Evolutionary conservation across 1,284 basidiomycete genomes (phyloP).

Genomic region (Acaromyces ingoldii): DNA sequence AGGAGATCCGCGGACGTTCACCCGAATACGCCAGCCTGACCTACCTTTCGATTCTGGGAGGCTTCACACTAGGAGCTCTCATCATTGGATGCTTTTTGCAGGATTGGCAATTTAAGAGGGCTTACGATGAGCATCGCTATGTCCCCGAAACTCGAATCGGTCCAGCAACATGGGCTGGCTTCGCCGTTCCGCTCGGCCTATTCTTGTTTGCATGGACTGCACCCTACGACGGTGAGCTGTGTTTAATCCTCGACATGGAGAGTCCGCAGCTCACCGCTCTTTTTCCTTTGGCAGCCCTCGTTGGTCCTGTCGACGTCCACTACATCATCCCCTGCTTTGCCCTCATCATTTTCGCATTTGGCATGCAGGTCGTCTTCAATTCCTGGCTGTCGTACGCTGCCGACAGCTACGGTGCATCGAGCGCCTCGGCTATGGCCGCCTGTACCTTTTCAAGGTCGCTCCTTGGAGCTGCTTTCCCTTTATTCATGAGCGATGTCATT

Average conservation of each 20-base stretch:
- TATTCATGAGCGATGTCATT: slow-evolving; percentile 19
- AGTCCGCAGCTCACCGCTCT: too few species aligned
- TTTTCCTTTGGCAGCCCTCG: too few species aligned
- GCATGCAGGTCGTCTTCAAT: slow-evolving; percentile 19
- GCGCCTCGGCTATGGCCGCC: slow-evolving; percentile 15
- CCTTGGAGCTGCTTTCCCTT: slow-evolving; percentile 22
- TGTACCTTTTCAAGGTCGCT: slow-evolving; percentile 14
- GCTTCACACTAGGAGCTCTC: slow-evolving; percentile 6
- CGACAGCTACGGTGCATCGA: slow-evolving; percentile 16
- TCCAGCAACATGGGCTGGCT: slow-evolving; percentile 9
- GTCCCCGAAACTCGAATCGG: slow-evolving; percentile 17
- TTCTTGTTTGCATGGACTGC: slow-evolving; percentile 21
- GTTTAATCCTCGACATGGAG: too few species aligned
- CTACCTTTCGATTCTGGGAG: slow-evolving; percentile 14
- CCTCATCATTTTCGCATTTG: slow-evolving; percentile 11
- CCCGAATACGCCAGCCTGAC: slow-evolving; percentile 15
- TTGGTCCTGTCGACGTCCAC: slow-evolving; percentile 11
- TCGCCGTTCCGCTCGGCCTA: slow-evolving; percentile 16
- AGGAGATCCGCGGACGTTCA: slow-evolving; percentile 9
- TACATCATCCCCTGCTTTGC: slow-evolving; percentile 15
- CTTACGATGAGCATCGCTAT: slow-evolving; percentile 11
- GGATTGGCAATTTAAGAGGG: slow-evolving; percentile 1
- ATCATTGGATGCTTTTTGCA: slow-evolving; percentile 13
- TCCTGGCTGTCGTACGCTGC: slow-evolving; percentile 20
- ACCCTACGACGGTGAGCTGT: too few species aligned